Evolutionary conservation across 768 basidiomycete genomes (phyloP).

Genomic region (Boletus tomentosulus): DNA sequence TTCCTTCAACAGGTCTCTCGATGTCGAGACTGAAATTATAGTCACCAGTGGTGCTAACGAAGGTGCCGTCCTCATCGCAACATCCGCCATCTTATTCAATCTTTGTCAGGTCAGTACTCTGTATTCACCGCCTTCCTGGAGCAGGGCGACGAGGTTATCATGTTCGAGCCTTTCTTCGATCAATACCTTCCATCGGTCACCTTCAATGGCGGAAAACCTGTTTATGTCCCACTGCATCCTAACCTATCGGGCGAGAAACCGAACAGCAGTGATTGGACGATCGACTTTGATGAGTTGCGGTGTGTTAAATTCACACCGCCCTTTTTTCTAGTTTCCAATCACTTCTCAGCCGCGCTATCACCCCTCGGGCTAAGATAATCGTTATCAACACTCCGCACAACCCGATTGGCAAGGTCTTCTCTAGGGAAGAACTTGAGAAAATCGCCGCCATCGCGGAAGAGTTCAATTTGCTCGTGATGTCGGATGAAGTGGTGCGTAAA

Average conservation of each 20-base stretch:
- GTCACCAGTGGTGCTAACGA: slow-evolving; percentile 97
- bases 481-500: slow-evolving; percentile 88
- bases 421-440: slow-evolving; percentile 70
- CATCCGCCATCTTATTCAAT: slow-evolving; percentile 1
- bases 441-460: slow-evolving; percentile 89
- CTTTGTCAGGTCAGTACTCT: slow-evolving; percentile 71
- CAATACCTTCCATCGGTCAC: slow-evolving; percentile 91
- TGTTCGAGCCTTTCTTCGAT: slow-evolving; percentile 98
- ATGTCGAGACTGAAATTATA: slow-evolving; percentile 84
- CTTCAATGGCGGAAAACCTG: slow-evolving; percentile 90
- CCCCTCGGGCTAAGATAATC: slow-evolving; percentile 89
- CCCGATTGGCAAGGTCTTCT: slow-evolving; percentile 97
- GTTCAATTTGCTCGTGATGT: slow-evolving; percentile 86
- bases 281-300: slow-evolving; percentile 88
- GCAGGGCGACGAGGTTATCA: slow-evolving; percentile 92
- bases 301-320: slow-evolving; percentile 24
- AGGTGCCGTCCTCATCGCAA: slow-evolving; percentile 44
- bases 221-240: slow-evolving; percentile 94
- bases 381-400: slow-evolving; percentile 97
- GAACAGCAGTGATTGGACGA: slow-evolving; percentile 76
- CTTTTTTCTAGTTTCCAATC: slow-evolving; percentile 2
- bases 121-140: slow-evolving; percentile 91
- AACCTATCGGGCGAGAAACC: slow-evolving; percentile 50
- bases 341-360: slow-evolving; percentile 65
- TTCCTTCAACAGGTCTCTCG: slow-evolving; percentile 61